Evolutionary conservation across 768 basidiomycete species (phyloP), one percentile per base, ranked within the genome.

Genomic region (Hydnomerulius pinastri): DNA sequence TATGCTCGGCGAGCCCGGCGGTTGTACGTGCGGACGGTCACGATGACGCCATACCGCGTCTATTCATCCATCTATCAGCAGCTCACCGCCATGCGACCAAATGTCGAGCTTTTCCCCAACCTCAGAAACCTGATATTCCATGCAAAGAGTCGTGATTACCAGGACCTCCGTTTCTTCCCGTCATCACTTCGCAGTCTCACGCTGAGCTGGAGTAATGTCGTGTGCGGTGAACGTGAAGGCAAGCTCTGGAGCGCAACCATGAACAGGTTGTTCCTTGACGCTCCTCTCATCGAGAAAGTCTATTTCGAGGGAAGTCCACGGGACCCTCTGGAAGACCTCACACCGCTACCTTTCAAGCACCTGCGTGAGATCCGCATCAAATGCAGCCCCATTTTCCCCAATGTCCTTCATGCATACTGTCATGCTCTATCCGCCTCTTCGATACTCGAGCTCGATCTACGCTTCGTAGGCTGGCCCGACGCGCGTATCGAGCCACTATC

Each of bases 61-160:
- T 51, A 63, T 35, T 65, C 62, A 33, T 62, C 59, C 43, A 63
- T 63, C 10, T 64, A 65, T 47, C 62, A 52, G 2, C 61, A 63
- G 17, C 59, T 64, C 25, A 35, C 40, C 29, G 17, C 29, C 21
- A 50, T 63, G 18, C 61, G 62, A 25, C 62, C 59, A 43, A 55
- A 63, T 28, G 43, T 61, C 2, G 58, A 64, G 6, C 58, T 64
- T 50, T 62, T 62, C 21, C 61, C 61, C 0, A 64, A 61, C 35
- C 61, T 64, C 5, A 29, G 13, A 10, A 39, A 39, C 8, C 39
- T 63, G 25, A 48, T 42, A 9, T 50, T 58, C 18, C 61, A 64
- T 18, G 53, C 63, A 3, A 64, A 53, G 44, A 27, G 42, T 17
- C 9, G 33, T 9, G 55, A 50, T 25, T 30, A 30, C 4, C 38